Base-by-base conservation (phyloP, 2,329 filamentous ascomycete species). In the Pestalotiopsis sp. region DNA sequence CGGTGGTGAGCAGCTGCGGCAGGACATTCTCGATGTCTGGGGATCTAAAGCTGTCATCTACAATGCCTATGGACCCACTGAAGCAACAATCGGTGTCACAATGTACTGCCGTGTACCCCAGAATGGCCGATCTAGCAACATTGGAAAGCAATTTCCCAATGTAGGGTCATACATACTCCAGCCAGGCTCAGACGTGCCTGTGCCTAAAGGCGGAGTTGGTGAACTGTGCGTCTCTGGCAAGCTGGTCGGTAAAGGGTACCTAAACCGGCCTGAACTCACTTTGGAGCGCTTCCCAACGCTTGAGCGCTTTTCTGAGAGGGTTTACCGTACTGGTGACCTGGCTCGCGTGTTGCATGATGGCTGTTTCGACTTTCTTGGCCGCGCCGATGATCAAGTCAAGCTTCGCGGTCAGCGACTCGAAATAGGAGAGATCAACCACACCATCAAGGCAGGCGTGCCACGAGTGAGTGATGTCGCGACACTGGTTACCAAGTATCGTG, bases 341-440 rank as follows among this genome's bases (percentile, higher is more conserved):
- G 95, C 97, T 1, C 87, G 95, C 5, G 85, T 97, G 17, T 81
- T 97, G 7, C 86, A 94, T 66, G 92, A 98, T 77, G 90, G 89
- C 1, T 93, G 91, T 58, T 95, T 97, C 72, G 92, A 95, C 68
- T 98, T 98, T 76, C 84, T 97, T 2, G 95, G 95, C 2, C 89
- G 95, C 14, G 92, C 92, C 5, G 95, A 98, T 76, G 94, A 97
- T 67, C 95, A 98, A 79, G 91, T 97, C 71, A 98, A 98, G 78
- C 86, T 98, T 3, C 90, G 95, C 12, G 95, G 95, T 0, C 95
- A 98, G 77, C 87, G 95, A 14, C 86, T 98, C 0, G 95, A 98
- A 75, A 92, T 97, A 70, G 93, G 92, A 1, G 95, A 98, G 81
- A 97, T 98, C 78, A 96, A 97, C 73, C 91, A 95, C 63, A 88